Evolutionary conservation across 768 basidiomycete genomes (phyloP).

Genomic region (Lactarius evosmus): DNA sequence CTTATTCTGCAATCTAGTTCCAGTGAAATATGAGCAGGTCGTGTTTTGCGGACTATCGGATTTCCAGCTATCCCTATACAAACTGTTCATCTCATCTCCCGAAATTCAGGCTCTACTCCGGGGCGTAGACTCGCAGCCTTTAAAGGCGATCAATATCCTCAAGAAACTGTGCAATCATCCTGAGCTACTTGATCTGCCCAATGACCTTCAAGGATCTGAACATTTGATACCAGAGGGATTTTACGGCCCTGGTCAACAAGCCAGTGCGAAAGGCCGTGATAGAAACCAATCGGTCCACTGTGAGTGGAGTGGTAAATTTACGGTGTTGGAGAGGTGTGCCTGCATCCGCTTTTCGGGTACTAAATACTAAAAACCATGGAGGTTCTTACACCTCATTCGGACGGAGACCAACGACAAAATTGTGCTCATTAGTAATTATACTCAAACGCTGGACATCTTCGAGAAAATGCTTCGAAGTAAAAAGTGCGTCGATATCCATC

Average conservation of each 20-base stretch:
- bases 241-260: constrained; percentile 46
- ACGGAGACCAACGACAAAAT: constrained; percentile 90
- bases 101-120: constrained; percentile 88
- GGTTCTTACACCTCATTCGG: constrained; percentile 81
- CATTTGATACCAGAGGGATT: constrained; percentile 80
- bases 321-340: constrained; percentile 85
- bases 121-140: constrained; percentile 85
- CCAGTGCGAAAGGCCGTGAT: constrained; percentile 41
- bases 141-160: constrained; percentile 91
- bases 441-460: constrained; percentile 90
- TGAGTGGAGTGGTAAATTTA: constrained; percentile 88
- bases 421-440: constrained; percentile 95
- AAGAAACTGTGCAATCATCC: constrained; percentile 97
- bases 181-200: constrained; percentile 80
- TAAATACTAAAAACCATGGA: constrained; percentile 32
- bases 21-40: constrained; percentile 98
- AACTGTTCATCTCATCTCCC: constrained; percentile 87
- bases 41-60: constrained; percentile 87
- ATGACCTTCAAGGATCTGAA: constrained; percentile 80
- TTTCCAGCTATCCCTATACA: constrained; percentile 82
- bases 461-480: constrained; percentile 84
- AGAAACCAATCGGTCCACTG: constrained; percentile 56
- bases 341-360: background rate
- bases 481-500: constrained; percentile 48
- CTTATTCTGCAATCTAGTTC: constrained; percentile 52